Base-by-base conservation (phyloP, 306 rosid species). In the Inga laurina region DNA sequence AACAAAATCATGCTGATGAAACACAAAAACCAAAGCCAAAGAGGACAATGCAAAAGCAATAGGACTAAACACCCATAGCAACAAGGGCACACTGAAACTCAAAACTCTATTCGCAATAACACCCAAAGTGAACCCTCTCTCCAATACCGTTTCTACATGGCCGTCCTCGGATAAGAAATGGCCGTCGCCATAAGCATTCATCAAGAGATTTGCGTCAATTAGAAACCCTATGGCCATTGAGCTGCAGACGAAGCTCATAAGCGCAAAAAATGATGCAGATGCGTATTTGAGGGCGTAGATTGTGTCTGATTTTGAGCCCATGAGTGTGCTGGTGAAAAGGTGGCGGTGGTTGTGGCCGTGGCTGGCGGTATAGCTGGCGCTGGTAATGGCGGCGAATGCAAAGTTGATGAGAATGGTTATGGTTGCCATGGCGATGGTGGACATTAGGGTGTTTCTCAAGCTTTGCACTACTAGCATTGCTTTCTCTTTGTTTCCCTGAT, bases 1-100 rank as follows among this genome's bases (percentile, higher is more conserved):
- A 0, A 85, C 84, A 84, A 93, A 93, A 88, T 95, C 98, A 78
- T 89, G 52, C 49, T 84, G 84, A 59, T 83, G 90, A 80, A 91
- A 84, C 30, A 84, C 86, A 89, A 86, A 90, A 73, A 95, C 80
- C 82, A 92, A 61, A 0, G 87, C 92, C 69, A 90, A 45, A 21
- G 97, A 89, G 14, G 91, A 81, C 71, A 95, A 30, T 67, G 85
- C 83, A 0, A 91, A 85, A 0, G 90, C 84, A 21, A 91, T 54
- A 1, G 98, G 98, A 49, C 97, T 92, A 59, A 91, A 71, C 92
- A 90, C 83, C 98, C 98, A 95, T 4, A 93, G 16, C 91, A 95
- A 64, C 81, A 95, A 30, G 62, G 92, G 92, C 62, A 92, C 54
- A 86, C 84, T 72, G 62, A 89, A 65, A 83, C 95, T 88, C 11